Conservation (phyloP, 108 stramenopile species). For the Hondaea fermentalgiana region DNA sequence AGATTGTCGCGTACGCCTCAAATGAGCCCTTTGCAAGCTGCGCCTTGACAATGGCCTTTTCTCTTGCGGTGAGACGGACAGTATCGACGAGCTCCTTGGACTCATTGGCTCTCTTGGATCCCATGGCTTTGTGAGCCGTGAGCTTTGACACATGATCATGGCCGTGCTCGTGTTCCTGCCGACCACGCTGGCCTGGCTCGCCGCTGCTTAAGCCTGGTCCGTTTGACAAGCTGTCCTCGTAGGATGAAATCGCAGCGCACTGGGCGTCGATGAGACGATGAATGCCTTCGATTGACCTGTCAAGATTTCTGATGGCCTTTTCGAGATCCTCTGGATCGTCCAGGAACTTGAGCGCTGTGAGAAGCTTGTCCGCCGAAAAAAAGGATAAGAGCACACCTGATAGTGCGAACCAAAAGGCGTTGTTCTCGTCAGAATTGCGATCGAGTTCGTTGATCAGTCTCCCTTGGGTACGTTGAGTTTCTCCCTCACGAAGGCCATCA, state of each 20-base stretch:
- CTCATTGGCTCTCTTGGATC: background rate
- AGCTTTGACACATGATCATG: background rate
- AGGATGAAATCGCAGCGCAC: background rate
- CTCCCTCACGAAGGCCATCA: background rate
- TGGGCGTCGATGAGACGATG: background rate
- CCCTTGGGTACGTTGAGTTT: background rate
- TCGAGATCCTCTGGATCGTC: background rate
- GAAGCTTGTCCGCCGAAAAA: background rate
- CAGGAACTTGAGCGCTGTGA: background rate
- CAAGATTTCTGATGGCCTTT: background rate
- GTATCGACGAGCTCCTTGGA: background rate
- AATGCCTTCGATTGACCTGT: background rate
- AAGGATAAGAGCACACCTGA: background rate
- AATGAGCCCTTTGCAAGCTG: background rate
- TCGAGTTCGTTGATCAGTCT: background rate
- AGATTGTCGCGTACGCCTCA: background rate
- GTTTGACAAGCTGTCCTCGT: background rate
- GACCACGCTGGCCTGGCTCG: background rate
- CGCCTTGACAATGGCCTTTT: background rate
- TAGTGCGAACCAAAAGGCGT: background rate
- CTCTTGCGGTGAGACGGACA: background rate
- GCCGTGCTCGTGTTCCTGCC: background rate
- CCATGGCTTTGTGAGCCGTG: background rate
- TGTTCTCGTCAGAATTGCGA: background rate
- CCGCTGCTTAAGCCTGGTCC: background rate